phyloP scores from a whole-genome alignment of 768 basidiomycete species.

The Tephrocybe sp. region DNA sequence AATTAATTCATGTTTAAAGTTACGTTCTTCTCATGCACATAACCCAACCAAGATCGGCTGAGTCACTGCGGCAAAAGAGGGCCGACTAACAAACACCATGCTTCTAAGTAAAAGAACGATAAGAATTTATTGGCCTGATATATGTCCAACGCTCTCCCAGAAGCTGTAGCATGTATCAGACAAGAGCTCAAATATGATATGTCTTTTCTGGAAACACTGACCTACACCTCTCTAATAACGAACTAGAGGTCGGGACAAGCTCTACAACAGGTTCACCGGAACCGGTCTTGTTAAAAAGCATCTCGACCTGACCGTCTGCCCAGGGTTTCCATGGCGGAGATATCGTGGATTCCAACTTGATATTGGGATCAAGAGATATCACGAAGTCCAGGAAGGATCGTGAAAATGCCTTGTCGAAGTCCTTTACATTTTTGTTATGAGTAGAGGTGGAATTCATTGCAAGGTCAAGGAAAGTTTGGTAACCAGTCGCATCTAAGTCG shows the following conservation, averaged over 20 bases:
- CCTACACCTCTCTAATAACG: conserved; percentile 37
- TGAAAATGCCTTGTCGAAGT: conserved; percentile 34
- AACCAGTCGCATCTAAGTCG: conserved; percentile 33
- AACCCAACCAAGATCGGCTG: no score
- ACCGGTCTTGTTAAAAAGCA: conserved; percentile 46
- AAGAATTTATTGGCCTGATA: conserved; percentile 13
- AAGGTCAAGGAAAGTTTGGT: conserved; percentile 36
- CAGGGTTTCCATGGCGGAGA: conserved; percentile 34
- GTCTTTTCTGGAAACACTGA: no score
- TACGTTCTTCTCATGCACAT: no score
- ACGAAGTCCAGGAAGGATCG: conserved; percentile 37
- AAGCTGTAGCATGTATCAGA: conserved; percentile 13
- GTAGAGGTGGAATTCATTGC: conserved; percentile 13
- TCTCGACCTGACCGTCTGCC: conserved; percentile 29
- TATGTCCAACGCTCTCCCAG: conserved; percentile 19
- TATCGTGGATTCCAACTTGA: conserved; percentile 26
- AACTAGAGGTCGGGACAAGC: conserved; percentile 25
- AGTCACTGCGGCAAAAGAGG: no score
- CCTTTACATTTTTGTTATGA: background rate
- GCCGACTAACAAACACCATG: no score
- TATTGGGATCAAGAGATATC: conserved; percentile 26
- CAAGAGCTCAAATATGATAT: no score
- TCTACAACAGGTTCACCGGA: conserved; percentile 29
- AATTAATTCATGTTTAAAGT: no score
- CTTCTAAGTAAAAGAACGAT: no score